A percentile compares a stretch with the other conserved stretches of the same genome.
Conservation (phyloP, 768 basidiomycete genomes). For the Phlebiopsis flavidoalba region DNA sequence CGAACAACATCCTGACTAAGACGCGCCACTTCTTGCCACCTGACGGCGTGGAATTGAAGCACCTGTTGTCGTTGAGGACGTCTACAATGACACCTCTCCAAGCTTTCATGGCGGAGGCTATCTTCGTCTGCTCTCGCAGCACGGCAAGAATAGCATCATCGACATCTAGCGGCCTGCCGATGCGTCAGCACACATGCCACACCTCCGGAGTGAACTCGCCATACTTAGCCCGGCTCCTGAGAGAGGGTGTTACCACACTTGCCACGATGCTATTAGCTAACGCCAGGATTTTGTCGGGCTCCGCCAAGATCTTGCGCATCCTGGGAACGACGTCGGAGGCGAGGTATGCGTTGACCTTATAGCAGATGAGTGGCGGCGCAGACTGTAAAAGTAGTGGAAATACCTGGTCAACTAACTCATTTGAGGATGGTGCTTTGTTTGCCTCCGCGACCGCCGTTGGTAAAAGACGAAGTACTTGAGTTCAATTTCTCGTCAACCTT, state of each 20-base stretch:
- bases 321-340: constrained; percentile 66
- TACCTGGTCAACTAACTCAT: constrained; percentile 47
- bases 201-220: not conserved
- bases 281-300: constrained; percentile 77
- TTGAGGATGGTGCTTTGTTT: constrained; percentile 22
- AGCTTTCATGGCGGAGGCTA: constrained; percentile 73
- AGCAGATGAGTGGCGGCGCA: not conserved
- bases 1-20: constrained; percentile 75
- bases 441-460: constrained; percentile 19
- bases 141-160: constrained; percentile 64
- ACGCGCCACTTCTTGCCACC: constrained; percentile 66
- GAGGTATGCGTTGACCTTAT: constrained; percentile 68
- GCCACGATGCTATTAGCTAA: constrained; percentile 81
- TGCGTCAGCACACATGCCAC: not conserved
- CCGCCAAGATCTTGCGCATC: constrained; percentile 72
- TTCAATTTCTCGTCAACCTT: constrained; percentile 62
- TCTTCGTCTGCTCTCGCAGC: constrained; percentile 70
- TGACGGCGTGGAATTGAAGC: constrained; percentile 71
- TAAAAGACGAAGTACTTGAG: constrained; percentile 36
- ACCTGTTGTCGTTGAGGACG: constrained; percentile 75
- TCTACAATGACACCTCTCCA: constrained; percentile 84
- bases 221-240: constrained; percentile 75
- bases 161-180: constrained; percentile 69
- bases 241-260: constrained; percentile 74
- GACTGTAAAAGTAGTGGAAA: not conserved